Percentiles rank a stretch among this genome's conserved stretches.
Conservation (phyloP, 345 rosid species). For the Rhodamnia rubescens region DNA sequence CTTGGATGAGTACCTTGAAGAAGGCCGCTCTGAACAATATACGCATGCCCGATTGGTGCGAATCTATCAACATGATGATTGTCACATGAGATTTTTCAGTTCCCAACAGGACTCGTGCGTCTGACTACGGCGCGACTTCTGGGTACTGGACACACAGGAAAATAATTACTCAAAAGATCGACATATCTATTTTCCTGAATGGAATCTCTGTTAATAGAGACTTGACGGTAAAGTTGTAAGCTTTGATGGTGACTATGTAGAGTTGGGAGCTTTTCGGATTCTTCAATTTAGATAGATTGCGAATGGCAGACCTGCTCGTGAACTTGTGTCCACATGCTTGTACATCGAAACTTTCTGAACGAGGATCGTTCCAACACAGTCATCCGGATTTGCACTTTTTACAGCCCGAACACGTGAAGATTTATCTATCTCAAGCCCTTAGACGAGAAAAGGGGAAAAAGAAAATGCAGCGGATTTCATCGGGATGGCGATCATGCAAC, state of each 20-base stretch:
- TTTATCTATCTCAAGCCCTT: not conserved
- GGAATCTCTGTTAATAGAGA: not conserved
- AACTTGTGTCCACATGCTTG: not conserved
- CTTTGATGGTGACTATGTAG: not conserved
- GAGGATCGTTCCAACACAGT: not conserved
- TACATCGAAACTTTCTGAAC: not conserved
- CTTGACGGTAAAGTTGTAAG: not conserved
- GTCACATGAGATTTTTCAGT: not conserved
- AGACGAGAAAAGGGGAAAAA: not conserved
- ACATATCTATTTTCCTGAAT: not conserved
- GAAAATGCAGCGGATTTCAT: not conserved
- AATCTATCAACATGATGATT: not conserved
- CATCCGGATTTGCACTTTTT: not conserved
- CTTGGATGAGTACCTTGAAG: not conserved
- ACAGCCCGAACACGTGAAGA: not conserved
- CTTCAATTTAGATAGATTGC: not conserved
- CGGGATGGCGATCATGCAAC: not conserved
- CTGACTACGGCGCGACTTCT: not conserved
- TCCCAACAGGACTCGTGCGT: not conserved
- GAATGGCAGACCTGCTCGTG: not conserved
- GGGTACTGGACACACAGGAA: not conserved
- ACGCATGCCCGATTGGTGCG: not conserved
- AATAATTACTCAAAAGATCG: not conserved
- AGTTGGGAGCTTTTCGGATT: not conserved
- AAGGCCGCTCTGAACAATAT: not conserved